A percentile compares a stretch with the other conserved stretches of the same genome.
Evolutionary conservation across 139 green algal genomes (phyloP).

Genomic region (Pseudopediastrum boryanum): DNA sequence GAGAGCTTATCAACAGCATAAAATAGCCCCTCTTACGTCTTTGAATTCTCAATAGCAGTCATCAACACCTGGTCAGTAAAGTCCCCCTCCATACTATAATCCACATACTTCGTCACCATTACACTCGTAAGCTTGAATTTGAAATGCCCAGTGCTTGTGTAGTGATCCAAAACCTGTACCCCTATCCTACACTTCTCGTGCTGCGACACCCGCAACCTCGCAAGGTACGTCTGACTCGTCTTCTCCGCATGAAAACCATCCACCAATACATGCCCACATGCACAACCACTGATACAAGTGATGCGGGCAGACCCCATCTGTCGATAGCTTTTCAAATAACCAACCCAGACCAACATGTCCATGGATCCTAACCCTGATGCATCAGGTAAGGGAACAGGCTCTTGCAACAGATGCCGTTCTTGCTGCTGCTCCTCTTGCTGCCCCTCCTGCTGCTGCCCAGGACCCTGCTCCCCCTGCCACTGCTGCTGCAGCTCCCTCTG

Average conservation of each 20-base stretch:
- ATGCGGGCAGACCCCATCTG: constrained; percentile 19
- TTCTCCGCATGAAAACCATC: neutral
- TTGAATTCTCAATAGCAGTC: too few relatives aligned
- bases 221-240: neutral
- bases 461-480: too few relatives aligned
- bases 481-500: neutral
- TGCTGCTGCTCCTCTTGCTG: neutral
- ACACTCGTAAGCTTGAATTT: constrained; percentile 44
- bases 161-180: neutral
- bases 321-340: constrained; percentile 26
- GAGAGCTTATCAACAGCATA: too few relatives aligned
- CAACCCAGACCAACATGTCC: constrained; percentile 21
- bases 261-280: constrained; percentile 17
- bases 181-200: neutral
- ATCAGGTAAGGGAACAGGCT: neutral
- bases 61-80: constrained; percentile 1
- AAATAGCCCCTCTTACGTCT: too few relatives aligned
- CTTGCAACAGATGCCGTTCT: neutral
- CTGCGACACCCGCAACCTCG: constrained; percentile 7
- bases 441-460: too few relatives aligned
- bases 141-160: neutral
- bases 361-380: neutral
- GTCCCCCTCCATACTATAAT: constrained; percentile 1
- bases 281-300: constrained; percentile 30
- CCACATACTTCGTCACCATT: constrained; percentile 19